Evolutionary conservation across 106 monocot genomes (phyloP).

Genomic region (Apostasia shenzhenica): DNA sequence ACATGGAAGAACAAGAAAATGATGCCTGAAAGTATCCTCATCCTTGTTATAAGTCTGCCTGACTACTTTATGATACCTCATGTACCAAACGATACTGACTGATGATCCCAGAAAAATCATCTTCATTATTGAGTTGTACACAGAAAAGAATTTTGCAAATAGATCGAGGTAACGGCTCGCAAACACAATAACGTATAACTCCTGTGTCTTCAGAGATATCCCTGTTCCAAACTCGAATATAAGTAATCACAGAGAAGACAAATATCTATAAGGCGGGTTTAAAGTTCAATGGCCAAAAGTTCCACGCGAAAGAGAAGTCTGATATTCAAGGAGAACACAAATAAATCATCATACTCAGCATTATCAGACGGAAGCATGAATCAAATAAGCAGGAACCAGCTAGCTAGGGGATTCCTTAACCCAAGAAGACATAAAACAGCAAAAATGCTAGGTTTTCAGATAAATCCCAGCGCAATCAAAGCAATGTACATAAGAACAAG

Average conservation of each 20-base stretch:
- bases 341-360: too few species aligned
- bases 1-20: slow-evolving; percentile 32
- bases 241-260: too few species aligned
- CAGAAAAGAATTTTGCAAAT: slow-evolving; percentile 25
- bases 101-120: slow-evolving; percentile 43
- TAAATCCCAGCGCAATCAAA: too few species aligned
- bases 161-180: slow-evolving; percentile 38
- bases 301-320: too few species aligned
- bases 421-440: too few species aligned
- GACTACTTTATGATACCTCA: slow-evolving; percentile 41
- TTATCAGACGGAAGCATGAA: too few species aligned
- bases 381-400: too few species aligned
- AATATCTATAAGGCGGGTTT: too few species aligned
- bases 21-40: slow-evolving; percentile 42
- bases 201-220: slow-evolving; percentile 47
- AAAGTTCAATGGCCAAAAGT: too few species aligned
- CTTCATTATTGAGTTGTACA: slow-evolving; percentile 45
- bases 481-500: not conserved
- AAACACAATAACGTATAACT: slow-evolving; percentile 44
- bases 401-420: too few species aligned
- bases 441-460: too few species aligned
- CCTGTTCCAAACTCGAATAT: slow-evolving; percentile 14
- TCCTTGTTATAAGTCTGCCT: slow-evolving; percentile 39
- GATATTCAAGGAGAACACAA: too few species aligned
- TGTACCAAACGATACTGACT: slow-evolving; percentile 44